Conservation (phyloP, 2,329 filamentous ascomycete species). For the Neocucurbitaria cava region DNA sequence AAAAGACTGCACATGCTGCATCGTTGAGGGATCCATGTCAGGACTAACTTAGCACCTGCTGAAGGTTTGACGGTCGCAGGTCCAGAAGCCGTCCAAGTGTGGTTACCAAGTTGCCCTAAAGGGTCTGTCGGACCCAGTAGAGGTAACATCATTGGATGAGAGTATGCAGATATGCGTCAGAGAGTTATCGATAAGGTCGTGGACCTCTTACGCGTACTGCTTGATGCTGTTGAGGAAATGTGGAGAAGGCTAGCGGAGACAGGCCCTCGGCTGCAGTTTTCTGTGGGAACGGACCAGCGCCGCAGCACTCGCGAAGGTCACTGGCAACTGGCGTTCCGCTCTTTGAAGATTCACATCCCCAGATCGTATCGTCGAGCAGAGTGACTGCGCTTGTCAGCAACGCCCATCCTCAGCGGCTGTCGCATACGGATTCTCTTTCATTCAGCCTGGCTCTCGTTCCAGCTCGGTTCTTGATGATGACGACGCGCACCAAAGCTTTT, state of each 20-base stretch:
- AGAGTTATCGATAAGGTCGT: constrained; percentile 26
- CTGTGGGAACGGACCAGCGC: constrained; percentile 31
- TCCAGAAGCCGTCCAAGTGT: constrained; percentile 11
- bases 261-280: constrained; percentile 19
- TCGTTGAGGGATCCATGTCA: constrained; percentile 12
- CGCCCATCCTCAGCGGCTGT: neutral
- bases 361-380: neutral
- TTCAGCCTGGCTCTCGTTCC: neutral
- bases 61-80: constrained; percentile 1
- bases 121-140: constrained; percentile 12
- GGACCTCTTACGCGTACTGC: constrained; percentile 44
- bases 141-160: constrained; percentile 28
- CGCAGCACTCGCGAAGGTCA: constrained; percentile 2
- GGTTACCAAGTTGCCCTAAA: constrained; percentile 20
- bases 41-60: constrained; percentile 17
- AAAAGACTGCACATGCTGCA: constrained; percentile 18
- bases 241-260: constrained; percentile 32
- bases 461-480: neutral
- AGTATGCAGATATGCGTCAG: constrained; percentile 13
- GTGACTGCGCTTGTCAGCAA: neutral
- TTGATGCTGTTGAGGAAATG: constrained; percentile 35
- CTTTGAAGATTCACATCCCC: neutral
- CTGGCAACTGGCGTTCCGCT: neutral
- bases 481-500: constrained; percentile 13
- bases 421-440: neutral